Evolutionary conservation across 441 rosid species (phyloP).

Genomic region (Biscutella laevigata): DNA sequence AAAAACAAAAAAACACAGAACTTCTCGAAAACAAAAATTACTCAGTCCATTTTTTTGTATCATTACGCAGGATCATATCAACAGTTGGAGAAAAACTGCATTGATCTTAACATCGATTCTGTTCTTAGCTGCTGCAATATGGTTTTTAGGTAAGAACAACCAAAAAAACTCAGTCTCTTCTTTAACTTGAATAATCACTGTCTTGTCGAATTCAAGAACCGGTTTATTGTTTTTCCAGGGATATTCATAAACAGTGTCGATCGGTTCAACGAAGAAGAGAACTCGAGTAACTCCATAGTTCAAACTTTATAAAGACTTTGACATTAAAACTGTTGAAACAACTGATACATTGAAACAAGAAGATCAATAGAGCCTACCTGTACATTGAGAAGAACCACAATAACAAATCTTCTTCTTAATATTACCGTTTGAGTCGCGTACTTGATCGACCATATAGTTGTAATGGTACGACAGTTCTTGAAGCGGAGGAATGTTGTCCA

Average conservation of each 20-base stretch:
- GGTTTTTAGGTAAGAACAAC: conserved; percentile 51
- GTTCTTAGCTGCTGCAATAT: conserved; percentile 62
- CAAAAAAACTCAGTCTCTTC: too few species aligned
- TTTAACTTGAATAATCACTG: neutral
- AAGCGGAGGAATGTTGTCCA: conserved; percentile 78
- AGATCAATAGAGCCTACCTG: conserved; percentile 75
- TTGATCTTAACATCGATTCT: conserved; percentile 58
- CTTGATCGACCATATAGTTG: conserved; percentile 59
- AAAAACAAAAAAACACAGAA: neutral
- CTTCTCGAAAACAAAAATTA: neutral
- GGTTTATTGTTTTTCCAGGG: conserved; percentile 32
- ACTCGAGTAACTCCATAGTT: neutral
- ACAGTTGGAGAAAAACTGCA: conserved; percentile 74
- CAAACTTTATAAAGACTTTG: neutral
- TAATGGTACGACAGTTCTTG: conserved; percentile 79
- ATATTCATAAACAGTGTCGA: conserved; percentile 55
- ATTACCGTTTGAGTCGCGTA: conserved; percentile 58
- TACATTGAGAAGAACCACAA: conserved; percentile 76
- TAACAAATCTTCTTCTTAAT: conserved; percentile 61
- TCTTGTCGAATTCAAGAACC: neutral
- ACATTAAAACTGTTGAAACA: conserved; percentile 10
- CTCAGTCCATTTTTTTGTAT: neutral
- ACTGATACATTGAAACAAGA: too few species aligned
- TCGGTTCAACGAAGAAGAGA: conserved; percentile 40
- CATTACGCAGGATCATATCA: conserved; percentile 41